Evolutionary conservation across 73 alveolate species (phyloP), one percentile per base, ranked within the genome.

Genomic region (Blepharisma japonicum): DNA sequence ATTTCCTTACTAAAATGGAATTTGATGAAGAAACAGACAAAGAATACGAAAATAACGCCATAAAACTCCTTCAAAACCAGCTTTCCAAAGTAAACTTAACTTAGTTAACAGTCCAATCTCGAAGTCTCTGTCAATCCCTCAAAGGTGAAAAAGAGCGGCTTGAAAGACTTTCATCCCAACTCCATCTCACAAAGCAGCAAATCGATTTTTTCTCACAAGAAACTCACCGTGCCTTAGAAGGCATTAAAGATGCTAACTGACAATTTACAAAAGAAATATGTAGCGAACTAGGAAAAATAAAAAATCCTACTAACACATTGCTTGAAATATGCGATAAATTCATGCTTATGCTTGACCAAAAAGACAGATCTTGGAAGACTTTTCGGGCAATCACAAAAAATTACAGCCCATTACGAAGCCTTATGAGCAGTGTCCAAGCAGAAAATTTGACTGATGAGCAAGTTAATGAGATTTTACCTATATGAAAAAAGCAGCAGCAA

Each of bases 251-350:
- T 48, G 23, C 74, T 5, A 61, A 61, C 74, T 61, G 74, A 48
- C 74, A 61, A 25, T 61, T 61, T 25, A 61, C 74, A 0, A 61
- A 61, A 61, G 74, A 61, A 61, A 25, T 61, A n/a, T 61, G 74
- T 25, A 25, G 18, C 38, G 74, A 61, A 25, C 14, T 61, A 0
- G 18, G 47, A n/a, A 61, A 61, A 61, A 61, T 61, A 8, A 14
- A 25, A 18, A 61, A 61, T 9, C 74, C 74, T 9, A 61, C 14
- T 25, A 9, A n/a, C 14, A 61, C 74, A 14, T 25, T 61, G 14
- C 47, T 61, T 14, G 23, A 61, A 8, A 4, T 61, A 1, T 8
- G 47, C 14, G 50, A 61, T 20, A 61, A 61, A 25, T 61, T 61
- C 74, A 18, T 61, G 46, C 46, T 61, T 2, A 25, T 61, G 50